Percentiles rank a stretch among this genome's conserved stretches.
Evolutionary conservation across 352 stramenopile genomes (phyloP).

Genomic region (Phytophthora lateralis): DNA sequence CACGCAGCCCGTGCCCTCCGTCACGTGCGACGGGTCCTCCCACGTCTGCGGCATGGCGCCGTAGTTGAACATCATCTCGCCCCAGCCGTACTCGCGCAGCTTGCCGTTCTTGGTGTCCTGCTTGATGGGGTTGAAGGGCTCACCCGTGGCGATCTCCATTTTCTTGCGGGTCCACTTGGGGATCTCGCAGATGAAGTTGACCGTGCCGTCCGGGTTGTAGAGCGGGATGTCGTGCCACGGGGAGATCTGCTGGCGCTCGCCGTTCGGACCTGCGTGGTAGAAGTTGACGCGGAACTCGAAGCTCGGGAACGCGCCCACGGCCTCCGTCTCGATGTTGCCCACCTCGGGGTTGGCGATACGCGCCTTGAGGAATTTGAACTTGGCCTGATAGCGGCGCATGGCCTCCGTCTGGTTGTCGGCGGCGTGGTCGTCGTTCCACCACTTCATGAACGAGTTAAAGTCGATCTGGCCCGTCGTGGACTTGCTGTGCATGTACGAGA

Average conservation of each 20-base stretch:
- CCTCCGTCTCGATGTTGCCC: slow-evolving; percentile 79
- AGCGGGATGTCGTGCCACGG: slow-evolving; percentile 99
- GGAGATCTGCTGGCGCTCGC: slow-evolving; percentile 89
- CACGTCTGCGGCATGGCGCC: slow-evolving; percentile 98
- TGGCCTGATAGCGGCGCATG: slow-evolving; percentile 84
- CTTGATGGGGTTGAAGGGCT: slow-evolving; percentile 97
- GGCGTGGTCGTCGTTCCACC: slow-evolving; percentile 88
- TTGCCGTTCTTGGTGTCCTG: slow-evolving; percentile 99
- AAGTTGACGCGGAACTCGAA: slow-evolving; percentile 92
- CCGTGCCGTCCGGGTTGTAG: slow-evolving; percentile 88
- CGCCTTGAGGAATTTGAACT: slow-evolving; percentile 92
- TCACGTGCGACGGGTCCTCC: slow-evolving; percentile 95
- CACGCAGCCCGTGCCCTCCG: slow-evolving; percentile 79
- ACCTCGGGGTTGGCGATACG: slow-evolving; percentile 85
- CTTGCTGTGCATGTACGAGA: slow-evolving; percentile 71
- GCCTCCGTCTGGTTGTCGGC: slow-evolving; percentile 71
- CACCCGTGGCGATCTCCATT: slow-evolving; percentile 98
- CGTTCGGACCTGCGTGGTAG: slow-evolving; percentile 80
- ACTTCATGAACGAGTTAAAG: slow-evolving; percentile 90
- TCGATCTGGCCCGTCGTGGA: slow-evolving; percentile 67
- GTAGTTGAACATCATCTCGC: slow-evolving; percentile 99
- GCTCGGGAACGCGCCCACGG: slow-evolving; percentile 82
- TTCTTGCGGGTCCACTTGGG: slow-evolving; percentile 98
- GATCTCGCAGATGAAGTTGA: slow-evolving; percentile 97
- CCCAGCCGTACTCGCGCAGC: slow-evolving; percentile 96